A percentile compares a stretch with the other conserved stretches of the same genome.
Evolutionary conservation across 805 yeast genomes (phyloP).

Genomic region (Candida quercuum): DNA sequence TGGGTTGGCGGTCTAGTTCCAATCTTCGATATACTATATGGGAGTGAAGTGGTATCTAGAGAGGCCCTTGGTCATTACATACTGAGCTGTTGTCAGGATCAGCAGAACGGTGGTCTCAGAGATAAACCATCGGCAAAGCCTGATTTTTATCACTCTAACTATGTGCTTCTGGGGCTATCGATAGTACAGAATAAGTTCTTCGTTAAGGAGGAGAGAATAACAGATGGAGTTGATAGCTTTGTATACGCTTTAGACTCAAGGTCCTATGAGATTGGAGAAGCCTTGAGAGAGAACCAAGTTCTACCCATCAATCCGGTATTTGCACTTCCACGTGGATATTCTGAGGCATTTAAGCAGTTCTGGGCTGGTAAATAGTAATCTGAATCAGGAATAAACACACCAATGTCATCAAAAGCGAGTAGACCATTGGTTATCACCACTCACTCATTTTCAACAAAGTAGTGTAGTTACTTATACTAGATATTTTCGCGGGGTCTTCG

Average conservation of each 20-base stretch:
- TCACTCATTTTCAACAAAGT: too few relatives aligned
- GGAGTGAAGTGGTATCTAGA: constrained; percentile 41
- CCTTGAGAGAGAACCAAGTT: constrained; percentile 17
- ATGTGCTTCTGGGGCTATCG: constrained; percentile 68
- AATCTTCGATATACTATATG: constrained; percentile 49
- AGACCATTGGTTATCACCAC: background rate
- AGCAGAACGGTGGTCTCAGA: constrained; percentile 61
- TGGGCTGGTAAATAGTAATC: background rate
- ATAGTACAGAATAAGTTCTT: constrained; percentile 16
- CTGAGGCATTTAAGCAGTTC: constrained; percentile 25
- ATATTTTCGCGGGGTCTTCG: too few relatives aligned
- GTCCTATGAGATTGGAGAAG: constrained; percentile 7
- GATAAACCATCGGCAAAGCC: constrained; percentile 83
- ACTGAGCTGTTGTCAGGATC: constrained; percentile 67
- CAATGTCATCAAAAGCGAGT: background rate
- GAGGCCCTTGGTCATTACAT: constrained; percentile 60
- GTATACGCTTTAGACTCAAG: constrained; percentile 9
- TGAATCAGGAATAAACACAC: background rate
- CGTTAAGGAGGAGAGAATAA: constrained; percentile 1
- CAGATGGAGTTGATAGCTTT: constrained; percentile 3
- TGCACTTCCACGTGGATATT: constrained; percentile 45
- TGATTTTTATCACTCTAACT: constrained; percentile 90
- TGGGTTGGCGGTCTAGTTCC: constrained; percentile 87
- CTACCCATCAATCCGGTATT: constrained; percentile 49
- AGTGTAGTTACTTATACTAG: too few relatives aligned